Evolutionary conservation across 225 moss, liverwort and hornwort species (phyloP), one percentile per base, ranked within the genome.

Genomic region (Sphagnum contortum): DNA sequence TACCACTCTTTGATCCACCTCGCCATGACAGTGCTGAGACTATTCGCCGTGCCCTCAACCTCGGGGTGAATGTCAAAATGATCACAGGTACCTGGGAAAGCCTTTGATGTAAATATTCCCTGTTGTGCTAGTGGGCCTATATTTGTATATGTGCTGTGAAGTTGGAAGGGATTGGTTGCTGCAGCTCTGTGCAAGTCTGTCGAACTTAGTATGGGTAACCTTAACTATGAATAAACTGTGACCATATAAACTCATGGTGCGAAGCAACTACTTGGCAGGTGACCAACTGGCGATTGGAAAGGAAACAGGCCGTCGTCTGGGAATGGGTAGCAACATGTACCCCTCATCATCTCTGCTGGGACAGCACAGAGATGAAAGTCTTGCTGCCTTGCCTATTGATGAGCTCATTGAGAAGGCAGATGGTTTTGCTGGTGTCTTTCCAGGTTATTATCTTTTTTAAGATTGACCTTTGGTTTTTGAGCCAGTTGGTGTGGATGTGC

Each of bases 361-460:
- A 59, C 70, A 62, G 12, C 47, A 81, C 0, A 82, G 73, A 67
- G 80, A 87, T 51, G 84, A 62, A 62, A 69, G 70, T 62, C 73
- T 80, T 60, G 77, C 83, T 61, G 74, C 80, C 6, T 61, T 83
- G 62, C 80, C 80, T 29, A 68, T 89, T 2, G 91, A 87, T 58
- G 89, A 87, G 60, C 82, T 92, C 4, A 89, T 92, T 63, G 87
- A 87, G 69, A 83, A 83, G 63, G 92, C 92, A 9, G 92, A 92
- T 59, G 92, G 92, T 4, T 92, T 92, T 62, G 92, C 92, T 0
- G 92, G 92, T 45, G 92, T 89, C 45, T 92, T 86, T 66, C 92
- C 92, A 66, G 86, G 86, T 86, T 68, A 66, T 44, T 29, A 29
- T 29, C 29, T 29, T 29, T 29, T 29, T 29, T 29, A 29, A 29